Conservation (phyloP, 1,284 basidiomycete species). For the Volvariella volvacea region DNA sequence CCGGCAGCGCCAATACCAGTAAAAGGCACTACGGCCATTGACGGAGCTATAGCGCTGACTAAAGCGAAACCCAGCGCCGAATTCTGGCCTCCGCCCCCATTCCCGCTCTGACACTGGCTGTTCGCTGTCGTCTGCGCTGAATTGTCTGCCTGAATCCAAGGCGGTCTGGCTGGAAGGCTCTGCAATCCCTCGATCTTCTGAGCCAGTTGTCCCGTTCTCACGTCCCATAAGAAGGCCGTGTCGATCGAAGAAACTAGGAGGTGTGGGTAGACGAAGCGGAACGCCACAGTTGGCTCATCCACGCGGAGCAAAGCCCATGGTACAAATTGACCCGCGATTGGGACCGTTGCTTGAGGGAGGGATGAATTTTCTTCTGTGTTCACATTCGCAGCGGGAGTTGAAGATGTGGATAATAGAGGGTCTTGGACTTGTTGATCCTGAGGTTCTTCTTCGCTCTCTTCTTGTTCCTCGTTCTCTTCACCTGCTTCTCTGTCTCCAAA, state of each 20-base stretch:
- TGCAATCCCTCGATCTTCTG: constrained; percentile 41
- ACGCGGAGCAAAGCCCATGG: constrained; percentile 46
- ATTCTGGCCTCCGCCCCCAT: too few species aligned
- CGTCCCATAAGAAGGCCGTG: constrained; percentile 53
- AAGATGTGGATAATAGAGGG: constrained; percentile 2
- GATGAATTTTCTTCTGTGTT: too few species aligned
- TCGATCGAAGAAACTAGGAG: constrained; percentile 40
- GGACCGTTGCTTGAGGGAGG: background rate
- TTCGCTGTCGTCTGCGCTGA: too few species aligned
- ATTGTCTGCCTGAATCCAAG: too few species aligned
- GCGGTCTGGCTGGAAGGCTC: too few species aligned
- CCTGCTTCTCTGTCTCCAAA: background rate
- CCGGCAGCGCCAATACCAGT: too few species aligned
- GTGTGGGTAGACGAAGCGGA: constrained; percentile 61
- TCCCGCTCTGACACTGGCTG: too few species aligned
- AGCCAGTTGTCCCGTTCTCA: constrained; percentile 38
- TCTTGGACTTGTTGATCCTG: background rate
- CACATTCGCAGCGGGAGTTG: too few species aligned
- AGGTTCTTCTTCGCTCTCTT: background rate
- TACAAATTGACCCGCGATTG: constrained; percentile 42
- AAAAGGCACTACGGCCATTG: too few species aligned
- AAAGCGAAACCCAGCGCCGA: too few species aligned
- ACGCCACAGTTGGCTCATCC: constrained; percentile 45
- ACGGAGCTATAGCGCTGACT: too few species aligned
- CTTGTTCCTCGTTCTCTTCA: background rate